These are phyloP conservation scores for Astrocystis sublimbata DNA, from an alignment of 495 filamentous ascomycete genomes.

Conservation along the genomic window DNA sequence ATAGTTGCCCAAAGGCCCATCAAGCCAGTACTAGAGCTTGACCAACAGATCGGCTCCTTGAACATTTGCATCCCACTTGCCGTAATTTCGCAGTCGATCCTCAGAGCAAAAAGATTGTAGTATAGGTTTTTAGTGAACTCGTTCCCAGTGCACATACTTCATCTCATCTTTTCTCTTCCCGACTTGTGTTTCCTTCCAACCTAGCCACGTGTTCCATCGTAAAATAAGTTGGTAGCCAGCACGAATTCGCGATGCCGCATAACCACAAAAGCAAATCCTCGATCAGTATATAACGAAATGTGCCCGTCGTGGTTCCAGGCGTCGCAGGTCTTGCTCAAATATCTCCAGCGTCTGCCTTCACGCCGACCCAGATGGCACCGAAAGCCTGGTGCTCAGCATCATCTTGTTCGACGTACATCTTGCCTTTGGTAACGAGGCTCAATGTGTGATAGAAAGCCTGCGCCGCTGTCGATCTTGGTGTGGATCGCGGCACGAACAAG, in stretches of 20 bases:
- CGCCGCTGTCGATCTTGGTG: conserved; percentile 61
- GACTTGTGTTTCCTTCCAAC: neutral
- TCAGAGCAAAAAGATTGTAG: neutral
- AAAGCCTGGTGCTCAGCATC: conserved; percentile 34
- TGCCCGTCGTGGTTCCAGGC: neutral
- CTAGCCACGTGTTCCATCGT: neutral
- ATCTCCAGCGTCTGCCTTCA: conserved; percentile 4
- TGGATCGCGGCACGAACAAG: conserved; percentile 56
- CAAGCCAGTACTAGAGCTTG: neutral
- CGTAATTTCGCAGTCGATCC: neutral
- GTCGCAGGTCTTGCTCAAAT: neutral
- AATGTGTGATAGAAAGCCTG: conserved; percentile 75
- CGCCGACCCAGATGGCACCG: conserved; percentile 39
- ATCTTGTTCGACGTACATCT: conserved; percentile 58
- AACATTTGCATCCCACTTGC: neutral
- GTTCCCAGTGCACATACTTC: neutral
- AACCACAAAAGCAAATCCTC: neutral
- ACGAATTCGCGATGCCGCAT: neutral
- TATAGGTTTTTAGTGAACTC: neutral
- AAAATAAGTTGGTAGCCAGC: conserved; percentile 4
- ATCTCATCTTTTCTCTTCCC: neutral
- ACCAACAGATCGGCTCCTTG: neutral
- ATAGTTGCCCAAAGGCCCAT: neutral
- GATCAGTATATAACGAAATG: neutral
- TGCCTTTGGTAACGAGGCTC: conserved; percentile 64